Conservation (phyloP, 2,329 filamentous ascomycete genomes). For the Exserohilum turcica region DNA sequence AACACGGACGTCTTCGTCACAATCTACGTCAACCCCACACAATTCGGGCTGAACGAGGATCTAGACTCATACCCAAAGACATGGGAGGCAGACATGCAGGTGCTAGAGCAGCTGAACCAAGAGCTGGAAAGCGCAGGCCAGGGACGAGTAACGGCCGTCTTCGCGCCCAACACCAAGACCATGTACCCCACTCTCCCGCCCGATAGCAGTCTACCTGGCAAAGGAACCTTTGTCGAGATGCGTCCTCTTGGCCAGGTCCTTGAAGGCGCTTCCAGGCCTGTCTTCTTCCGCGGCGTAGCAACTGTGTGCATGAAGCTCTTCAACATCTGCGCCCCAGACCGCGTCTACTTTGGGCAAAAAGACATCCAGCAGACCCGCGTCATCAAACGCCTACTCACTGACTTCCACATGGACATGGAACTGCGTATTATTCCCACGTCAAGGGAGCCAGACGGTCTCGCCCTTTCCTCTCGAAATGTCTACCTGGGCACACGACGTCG, state of each 20-base stretch:
- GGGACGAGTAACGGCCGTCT: slow-evolving; percentile 79
- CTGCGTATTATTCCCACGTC: slow-evolving; percentile 76
- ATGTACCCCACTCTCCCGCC: slow-evolving; percentile 89
- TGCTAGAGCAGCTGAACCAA: slow-evolving; percentile 69
- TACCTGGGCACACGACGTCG: slow-evolving; percentile 82
- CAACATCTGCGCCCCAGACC: slow-evolving; percentile 77
- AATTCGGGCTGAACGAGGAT: slow-evolving; percentile 90
- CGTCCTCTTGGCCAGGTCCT: slow-evolving; percentile 81
- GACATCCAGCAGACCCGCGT: slow-evolving; percentile 96
- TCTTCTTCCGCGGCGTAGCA: slow-evolving; percentile 95
- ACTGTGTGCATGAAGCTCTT: slow-evolving; percentile 96
- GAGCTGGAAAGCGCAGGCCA: slow-evolving; percentile 63
- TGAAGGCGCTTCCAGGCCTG: slow-evolving; percentile 84
- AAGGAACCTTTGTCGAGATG: slow-evolving; percentile 89
- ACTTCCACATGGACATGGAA: slow-evolving; percentile 79
- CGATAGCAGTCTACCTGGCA: slow-evolving; percentile 71
- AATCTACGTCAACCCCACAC: slow-evolving; percentile 95
- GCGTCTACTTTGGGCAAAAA: slow-evolving; percentile 95
- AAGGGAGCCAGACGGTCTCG: slow-evolving; percentile 80
- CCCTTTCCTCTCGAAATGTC: slow-evolving; percentile 90
- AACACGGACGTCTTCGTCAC: slow-evolving; percentile 88
- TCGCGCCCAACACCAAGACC: slow-evolving; percentile 78
- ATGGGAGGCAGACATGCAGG: slow-evolving; percentile 76
- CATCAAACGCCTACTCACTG: slow-evolving; percentile 81
- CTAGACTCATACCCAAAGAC: slow-evolving; percentile 87